Evolutionary conservation across 495 filamentous ascomycete genomes (phyloP).

Genomic region (Aspergillus conjunctus): DNA sequence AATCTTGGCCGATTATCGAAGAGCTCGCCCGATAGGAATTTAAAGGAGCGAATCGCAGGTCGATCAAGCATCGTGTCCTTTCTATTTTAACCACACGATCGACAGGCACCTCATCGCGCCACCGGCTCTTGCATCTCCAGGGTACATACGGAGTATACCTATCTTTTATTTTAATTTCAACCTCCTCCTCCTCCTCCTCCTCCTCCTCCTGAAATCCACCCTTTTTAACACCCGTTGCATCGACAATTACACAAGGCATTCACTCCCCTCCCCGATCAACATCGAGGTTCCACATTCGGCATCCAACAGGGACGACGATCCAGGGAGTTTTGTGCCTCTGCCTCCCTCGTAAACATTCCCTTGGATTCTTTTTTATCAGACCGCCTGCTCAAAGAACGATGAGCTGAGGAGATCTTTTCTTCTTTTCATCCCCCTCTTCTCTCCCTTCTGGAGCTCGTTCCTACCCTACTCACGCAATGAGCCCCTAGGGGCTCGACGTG

Average conservation of each 20-base stretch:
- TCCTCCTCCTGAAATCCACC: too few species aligned
- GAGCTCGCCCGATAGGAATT: not conserved
- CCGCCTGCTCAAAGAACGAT: conserved; percentile 1
- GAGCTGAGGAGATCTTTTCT: not conserved
- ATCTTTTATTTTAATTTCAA: not conserved
- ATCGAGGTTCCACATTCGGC: not conserved
- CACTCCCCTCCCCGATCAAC: not conserved
- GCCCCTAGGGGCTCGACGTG: not conserved
- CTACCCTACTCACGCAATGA: not conserved
- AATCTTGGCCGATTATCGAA: not conserved
- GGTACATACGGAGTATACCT: too few species aligned
- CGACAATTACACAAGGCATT: not conserved
- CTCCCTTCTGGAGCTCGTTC: not conserved
- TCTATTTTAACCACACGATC: not conserved
- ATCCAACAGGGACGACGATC: not conserved
- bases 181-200: too few species aligned
- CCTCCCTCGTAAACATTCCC: not conserved
- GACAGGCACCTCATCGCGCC: conserved; percentile 8
- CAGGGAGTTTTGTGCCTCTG: not conserved
- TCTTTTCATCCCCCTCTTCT: not conserved
- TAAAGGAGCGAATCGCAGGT: not conserved
- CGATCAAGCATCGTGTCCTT: not conserved
- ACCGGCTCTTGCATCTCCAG: too few species aligned
- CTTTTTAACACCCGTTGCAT: too few species aligned
- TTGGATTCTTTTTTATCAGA: not conserved